phyloP scores from a whole-genome alignment of 257 asterid species.

The Verbascum thapsus region DNA sequence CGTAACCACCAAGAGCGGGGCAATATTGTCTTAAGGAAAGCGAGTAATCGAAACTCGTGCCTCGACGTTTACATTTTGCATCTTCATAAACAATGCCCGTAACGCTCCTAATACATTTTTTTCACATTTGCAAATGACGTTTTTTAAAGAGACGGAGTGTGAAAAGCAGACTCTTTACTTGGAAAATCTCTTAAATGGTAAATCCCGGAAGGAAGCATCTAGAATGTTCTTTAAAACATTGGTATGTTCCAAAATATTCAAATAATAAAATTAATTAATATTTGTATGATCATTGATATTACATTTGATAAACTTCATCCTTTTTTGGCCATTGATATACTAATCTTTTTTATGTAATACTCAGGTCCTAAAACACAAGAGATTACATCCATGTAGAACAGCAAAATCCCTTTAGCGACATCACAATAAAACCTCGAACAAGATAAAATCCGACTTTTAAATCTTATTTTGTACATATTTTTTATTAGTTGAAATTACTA shows the following conservation, averaged over 20 bases:
- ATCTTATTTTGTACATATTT: too few relatives aligned
- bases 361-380: constrained; percentile 76
- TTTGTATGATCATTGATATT: not conserved
- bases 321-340: not conserved
- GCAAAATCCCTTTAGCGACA: constrained; percentile 45
- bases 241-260: constrained; percentile 41
- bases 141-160: constrained; percentile 57
- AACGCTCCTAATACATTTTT: too few relatives aligned
- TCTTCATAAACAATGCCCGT: too few relatives aligned
- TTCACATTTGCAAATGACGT: constrained; percentile 64
- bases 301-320: not conserved
- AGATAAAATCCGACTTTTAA: too few relatives aligned
- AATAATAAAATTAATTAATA: not conserved
- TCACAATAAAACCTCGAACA: too few relatives aligned
- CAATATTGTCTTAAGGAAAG: too few relatives aligned
- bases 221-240: constrained; percentile 83
- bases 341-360: not conserved
- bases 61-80: too few relatives aligned
- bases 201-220: constrained; percentile 84
- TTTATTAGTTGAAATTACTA: too few relatives aligned
- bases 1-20: too few relatives aligned
- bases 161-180: constrained; percentile 56
- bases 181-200: constrained; percentile 67
- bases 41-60: too few relatives aligned
- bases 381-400: constrained; percentile 76